A percentile compares a stretch with the other conserved stretches of the same genome.
Conservation (phyloP, 2,329 filamentous ascomycete genomes). For the Paradendryphiella salina region DNA sequence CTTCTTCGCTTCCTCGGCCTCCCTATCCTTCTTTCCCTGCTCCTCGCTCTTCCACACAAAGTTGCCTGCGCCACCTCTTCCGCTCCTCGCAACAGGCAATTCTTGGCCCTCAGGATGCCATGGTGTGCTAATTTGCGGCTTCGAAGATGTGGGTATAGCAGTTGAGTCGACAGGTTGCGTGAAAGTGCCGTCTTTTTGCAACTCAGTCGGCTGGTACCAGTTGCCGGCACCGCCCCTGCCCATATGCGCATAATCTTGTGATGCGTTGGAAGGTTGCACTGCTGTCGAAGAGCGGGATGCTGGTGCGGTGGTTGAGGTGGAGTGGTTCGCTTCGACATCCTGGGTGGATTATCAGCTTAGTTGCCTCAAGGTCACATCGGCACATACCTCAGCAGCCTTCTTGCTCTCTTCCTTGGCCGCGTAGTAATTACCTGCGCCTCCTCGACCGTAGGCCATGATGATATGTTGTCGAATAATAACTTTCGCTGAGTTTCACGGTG, state of each 20-base stretch:
- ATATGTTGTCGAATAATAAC: neutral
- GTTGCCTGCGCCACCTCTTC: constrained; percentile 54
- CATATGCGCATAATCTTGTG: constrained; percentile 50
- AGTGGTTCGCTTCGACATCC: constrained; percentile 49
- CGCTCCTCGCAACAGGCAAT: constrained; percentile 43
- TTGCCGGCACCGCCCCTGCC: constrained; percentile 54
- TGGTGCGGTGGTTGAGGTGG: constrained; percentile 18
- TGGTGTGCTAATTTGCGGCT: constrained; percentile 37
- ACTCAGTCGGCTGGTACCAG: constrained; percentile 50
- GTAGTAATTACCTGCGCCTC: constrained; percentile 53
- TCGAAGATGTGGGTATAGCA: constrained; percentile 30
- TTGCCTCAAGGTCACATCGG: neutral
- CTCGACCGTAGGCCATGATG: constrained; percentile 47
- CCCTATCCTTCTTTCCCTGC: constrained; percentile 30
- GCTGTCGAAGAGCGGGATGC: constrained; percentile 14
- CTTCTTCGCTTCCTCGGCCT: constrained; percentile 25
- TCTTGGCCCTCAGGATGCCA: constrained; percentile 43
- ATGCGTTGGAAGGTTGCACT: constrained; percentile 20
- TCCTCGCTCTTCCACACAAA: constrained; percentile 49
- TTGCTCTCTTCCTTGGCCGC: constrained; percentile 41
- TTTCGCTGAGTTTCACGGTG: neutral
- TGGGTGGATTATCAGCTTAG: constrained; percentile 15
- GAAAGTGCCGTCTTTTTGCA: constrained; percentile 48
- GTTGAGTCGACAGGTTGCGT: constrained; percentile 35
- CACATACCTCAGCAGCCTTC: constrained; percentile 37